Conservation (phyloP, 352 stramenopile genomes). For the Paralagenidium karlingii region DNA sequence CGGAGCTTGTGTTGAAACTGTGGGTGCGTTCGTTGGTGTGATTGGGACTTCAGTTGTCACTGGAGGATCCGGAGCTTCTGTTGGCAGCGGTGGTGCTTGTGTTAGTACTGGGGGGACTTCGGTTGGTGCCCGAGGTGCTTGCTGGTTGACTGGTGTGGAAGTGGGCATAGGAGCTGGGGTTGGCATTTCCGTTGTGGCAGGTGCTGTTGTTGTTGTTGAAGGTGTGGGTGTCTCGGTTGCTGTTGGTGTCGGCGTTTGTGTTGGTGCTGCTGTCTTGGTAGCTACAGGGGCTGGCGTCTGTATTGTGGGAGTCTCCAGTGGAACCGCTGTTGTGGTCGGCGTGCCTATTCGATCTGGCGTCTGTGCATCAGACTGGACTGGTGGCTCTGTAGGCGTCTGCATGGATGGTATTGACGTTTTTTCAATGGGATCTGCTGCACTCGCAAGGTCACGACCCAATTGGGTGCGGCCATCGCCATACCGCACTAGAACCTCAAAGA, state of each 20-base stretch:
- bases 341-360: no score
- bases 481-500: no score
- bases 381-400: no score
- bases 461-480: no score
- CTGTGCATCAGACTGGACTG: no score
- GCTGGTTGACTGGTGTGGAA: background rate
- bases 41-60: background rate
- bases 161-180: background rate
- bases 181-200: background rate
- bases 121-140: no score
- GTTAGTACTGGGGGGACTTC: background rate
- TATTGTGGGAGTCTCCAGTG: background rate
- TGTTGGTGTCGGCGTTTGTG: background rate
- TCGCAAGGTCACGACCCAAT: no score
- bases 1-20: slow-evolving; percentile 1
- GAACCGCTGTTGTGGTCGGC: background rate
- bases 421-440: no score
- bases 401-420: no score
- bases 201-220: background rate
- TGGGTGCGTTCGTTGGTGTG: background rate
- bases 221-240: background rate
- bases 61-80: background rate
- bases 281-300: background rate
- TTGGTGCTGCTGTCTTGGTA: background rate
- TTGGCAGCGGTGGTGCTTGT: background rate